Evolutionary conservation across 2,329 filamentous ascomycete species (phyloP), one percentile per base, ranked within the genome.

Genomic region (Alternaria gansuensis): DNA sequence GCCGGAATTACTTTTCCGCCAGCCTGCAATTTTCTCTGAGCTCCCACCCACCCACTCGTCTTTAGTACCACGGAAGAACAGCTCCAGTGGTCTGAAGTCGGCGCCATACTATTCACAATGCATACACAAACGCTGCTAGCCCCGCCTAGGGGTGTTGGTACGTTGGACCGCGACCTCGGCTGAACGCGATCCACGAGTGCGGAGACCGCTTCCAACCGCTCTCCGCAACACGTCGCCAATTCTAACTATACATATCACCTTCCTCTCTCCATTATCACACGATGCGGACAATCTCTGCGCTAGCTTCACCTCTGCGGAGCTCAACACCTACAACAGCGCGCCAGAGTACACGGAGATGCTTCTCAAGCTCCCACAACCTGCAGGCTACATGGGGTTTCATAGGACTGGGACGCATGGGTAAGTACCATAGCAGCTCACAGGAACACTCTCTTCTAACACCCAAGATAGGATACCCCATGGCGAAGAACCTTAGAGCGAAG

Each of bases 401-500:
- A 61, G 81, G 81, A n/a, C 68, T 83, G 36, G 81, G 81, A 17
- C 76, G 79, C 51, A 83, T 83, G 81, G 81, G 81, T 82, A 65
- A 63, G 79, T 75, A 45, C 31, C 10, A 3, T 39, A 34, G 34
- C 21, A 28, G 41, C 62, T 70, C 62, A 70, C 62, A 65, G 73
- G 63, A 72, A 59, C 46, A 55, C 13, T 36, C 34, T 52, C n/a
- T 40, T 23, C 62, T 75, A 54, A 72, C 46, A 33, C 9, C 46
- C 2, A 11, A 24, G 24, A 21, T 60, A 90, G 88, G 89, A 46
- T 91, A 87, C 65, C 85, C 87, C 46, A 92, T 92, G 89, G 89
- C 89, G 34, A 85, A 83, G 74, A 92, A 91, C 68, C 81, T 92
- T 5, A 84, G 88, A 67, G 82, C 85, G 36, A 91, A 90, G 74